phyloP scores from a whole-genome alignment of 495 filamentous ascomycete genomes.

The Neurospora sp. region DNA sequence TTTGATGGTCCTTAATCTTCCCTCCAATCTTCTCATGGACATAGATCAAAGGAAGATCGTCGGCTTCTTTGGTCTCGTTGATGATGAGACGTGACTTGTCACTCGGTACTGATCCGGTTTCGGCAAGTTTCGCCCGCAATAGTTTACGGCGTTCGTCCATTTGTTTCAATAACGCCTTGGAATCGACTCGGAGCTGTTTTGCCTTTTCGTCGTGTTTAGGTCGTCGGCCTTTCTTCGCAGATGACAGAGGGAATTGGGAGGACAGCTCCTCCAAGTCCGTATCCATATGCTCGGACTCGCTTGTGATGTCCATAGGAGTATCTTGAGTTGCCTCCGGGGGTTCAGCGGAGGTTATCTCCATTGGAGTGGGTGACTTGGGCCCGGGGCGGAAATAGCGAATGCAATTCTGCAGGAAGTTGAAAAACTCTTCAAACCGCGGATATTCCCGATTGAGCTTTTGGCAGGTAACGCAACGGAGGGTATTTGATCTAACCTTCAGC shows the following conservation, averaged over 20 bases:
- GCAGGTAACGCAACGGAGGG: background rate
- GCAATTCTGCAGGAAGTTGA: slow-evolving; percentile 5
- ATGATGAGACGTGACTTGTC: slow-evolving; percentile 50
- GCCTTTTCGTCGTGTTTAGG: slow-evolving; percentile 37
- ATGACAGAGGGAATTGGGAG: slow-evolving; percentile 4
- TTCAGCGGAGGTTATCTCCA: background rate
- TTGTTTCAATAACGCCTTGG: slow-evolving; percentile 32
- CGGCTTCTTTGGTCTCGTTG: slow-evolving; percentile 53
- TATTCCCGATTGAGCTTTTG: background rate
- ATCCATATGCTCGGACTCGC: slow-evolving; percentile 3
- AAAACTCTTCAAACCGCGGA: slow-evolving; percentile 7
- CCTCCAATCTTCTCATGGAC: slow-evolving; percentile 37
- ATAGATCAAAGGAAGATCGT: slow-evolving; percentile 41
- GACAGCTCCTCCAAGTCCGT: slow-evolving; percentile 1
- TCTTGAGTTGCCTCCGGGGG: background rate
- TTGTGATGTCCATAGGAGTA: background rate
- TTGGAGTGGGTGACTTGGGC: slow-evolving; percentile 3
- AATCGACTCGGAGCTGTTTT: slow-evolving; percentile 34
- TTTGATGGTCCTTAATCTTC: slow-evolving; percentile 46
- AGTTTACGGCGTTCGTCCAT: slow-evolving; percentile 39
- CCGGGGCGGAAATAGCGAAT: slow-evolving; percentile 5
- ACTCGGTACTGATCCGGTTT: slow-evolving; percentile 27
- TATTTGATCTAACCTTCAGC: background rate
- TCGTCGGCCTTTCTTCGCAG: slow-evolving; percentile 37
- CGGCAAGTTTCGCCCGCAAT: slow-evolving; percentile 33